Conservation (phyloP, 1,284 basidiomycete species). For the Marasmius sp. region DNA sequence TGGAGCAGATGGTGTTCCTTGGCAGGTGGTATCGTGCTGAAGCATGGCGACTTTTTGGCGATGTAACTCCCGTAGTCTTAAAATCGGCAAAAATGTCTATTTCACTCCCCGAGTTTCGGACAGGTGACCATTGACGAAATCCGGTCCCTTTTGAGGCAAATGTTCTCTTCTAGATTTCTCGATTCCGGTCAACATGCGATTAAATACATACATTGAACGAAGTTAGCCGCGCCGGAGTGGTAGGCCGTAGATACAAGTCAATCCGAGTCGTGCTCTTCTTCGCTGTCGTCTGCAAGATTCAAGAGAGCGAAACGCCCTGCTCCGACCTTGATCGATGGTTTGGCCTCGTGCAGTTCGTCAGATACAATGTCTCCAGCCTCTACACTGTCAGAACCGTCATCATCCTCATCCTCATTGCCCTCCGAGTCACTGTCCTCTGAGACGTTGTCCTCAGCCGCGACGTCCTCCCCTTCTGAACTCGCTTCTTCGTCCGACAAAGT, state of each 20-base stretch:
- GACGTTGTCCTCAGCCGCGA: slow-evolving; percentile 27
- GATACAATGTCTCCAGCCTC: slow-evolving; percentile 32
- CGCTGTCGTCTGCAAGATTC: slow-evolving; percentile 24
- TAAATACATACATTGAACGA: not conserved
- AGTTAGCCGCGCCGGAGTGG: not conserved
- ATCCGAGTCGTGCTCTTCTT: slow-evolving; percentile 10
- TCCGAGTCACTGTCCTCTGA: slow-evolving; percentile 30
- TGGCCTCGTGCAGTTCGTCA: slow-evolving; percentile 20
- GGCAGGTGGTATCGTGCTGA: not conserved
- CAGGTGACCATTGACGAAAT: not conserved
- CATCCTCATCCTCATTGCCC: slow-evolving; percentile 13
- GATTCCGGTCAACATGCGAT: too few species aligned
- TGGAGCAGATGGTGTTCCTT: too few species aligned
- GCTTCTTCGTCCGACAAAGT: slow-evolving; percentile 32
- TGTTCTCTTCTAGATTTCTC: not conserved
- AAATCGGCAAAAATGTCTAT: not conserved
- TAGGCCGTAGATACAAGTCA: not conserved
- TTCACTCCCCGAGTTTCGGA: not conserved
- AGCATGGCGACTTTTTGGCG: not conserved
- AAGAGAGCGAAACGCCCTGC: slow-evolving; percentile 2
- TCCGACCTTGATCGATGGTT: not conserved
- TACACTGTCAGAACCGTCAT: slow-evolving; percentile 9
- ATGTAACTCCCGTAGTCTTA: not conserved
- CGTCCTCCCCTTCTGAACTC: slow-evolving; percentile 22
- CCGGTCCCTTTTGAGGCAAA: not conserved